phyloP scores from a whole-genome alignment of 192 early-diverging fungal genomes.

The Rhizophagus prolifer region DNA sequence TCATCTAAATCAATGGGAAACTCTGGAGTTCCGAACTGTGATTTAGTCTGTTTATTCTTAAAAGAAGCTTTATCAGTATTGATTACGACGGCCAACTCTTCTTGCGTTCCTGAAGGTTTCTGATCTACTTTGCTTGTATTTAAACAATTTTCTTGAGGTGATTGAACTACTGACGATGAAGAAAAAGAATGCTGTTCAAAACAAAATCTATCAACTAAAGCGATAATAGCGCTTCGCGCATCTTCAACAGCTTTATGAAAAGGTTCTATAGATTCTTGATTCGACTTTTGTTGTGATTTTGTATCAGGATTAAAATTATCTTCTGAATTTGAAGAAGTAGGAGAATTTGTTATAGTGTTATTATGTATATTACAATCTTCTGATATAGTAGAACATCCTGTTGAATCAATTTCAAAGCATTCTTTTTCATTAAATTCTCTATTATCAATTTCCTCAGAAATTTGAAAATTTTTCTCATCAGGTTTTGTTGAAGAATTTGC shows the following conservation, averaged over 20 bases:
- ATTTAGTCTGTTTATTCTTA: neutral
- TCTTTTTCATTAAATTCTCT: neutral
- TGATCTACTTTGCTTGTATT: neutral
- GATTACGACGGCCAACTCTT: neutral
- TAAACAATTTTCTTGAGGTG: too few relatives aligned
- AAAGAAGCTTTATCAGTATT: neutral
- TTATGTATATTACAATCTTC: too few relatives aligned
- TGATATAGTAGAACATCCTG: neutral
- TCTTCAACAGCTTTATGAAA: too few relatives aligned
- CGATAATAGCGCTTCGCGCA: neutral
- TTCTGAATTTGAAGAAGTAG: neutral
- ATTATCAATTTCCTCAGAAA: neutral
- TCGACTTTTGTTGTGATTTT: neutral
- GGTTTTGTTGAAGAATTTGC: too few relatives aligned
- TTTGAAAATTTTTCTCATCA: neutral
- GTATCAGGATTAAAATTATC: neutral
- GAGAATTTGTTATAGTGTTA: too few relatives aligned
- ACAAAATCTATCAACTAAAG: neutral
- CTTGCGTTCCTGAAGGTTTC: neutral
- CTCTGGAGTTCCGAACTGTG: neutral
- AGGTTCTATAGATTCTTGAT: neutral
- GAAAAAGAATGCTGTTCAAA: neutral
- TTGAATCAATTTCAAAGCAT: neutral
- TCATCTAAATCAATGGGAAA: neutral
- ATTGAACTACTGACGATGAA: neutral